Conservation (phyloP, 2,329 filamentous ascomycete genomes). For the Plectosphaerella sp. region DNA sequence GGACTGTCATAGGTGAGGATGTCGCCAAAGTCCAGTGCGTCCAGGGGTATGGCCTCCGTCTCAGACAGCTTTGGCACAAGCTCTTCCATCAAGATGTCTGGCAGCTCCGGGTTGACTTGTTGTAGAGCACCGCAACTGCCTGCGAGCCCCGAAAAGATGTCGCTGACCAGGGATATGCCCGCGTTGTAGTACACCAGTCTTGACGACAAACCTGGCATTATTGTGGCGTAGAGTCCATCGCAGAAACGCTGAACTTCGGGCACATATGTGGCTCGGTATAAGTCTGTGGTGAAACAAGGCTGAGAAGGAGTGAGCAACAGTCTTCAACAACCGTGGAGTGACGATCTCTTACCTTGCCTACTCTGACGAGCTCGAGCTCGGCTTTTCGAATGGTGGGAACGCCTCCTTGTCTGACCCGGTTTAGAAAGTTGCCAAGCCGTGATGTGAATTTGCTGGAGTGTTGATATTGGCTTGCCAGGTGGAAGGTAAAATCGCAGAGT, state of each 20-base stretch:
- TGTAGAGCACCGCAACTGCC: too few relatives aligned
- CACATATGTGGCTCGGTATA: constrained; percentile 37
- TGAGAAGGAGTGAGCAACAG: constrained; percentile 18
- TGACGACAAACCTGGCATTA: constrained; percentile 18
- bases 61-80: too few relatives aligned
- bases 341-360: constrained; percentile 39
- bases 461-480: too few relatives aligned
- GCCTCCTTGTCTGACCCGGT: too few relatives aligned
- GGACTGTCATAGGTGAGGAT: constrained; percentile 10
- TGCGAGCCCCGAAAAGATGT: constrained; percentile 25
- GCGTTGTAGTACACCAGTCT: constrained; percentile 37
- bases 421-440: too few relatives aligned
- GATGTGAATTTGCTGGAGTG: too few relatives aligned
- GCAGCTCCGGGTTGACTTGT: too few relatives aligned
- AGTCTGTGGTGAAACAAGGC: constrained; percentile 28
- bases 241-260: constrained; percentile 35
- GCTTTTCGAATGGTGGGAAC: constrained; percentile 27
- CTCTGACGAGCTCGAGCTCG: constrained; percentile 47
- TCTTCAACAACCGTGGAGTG: neutral
- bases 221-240: constrained; percentile 34
- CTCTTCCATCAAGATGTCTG: too few relatives aligned
- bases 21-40: neutral
- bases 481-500: constrained; percentile 28
- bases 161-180: constrained; percentile 34
- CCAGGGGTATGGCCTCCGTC: too few relatives aligned